A percentile compares a stretch with the other conserved stretches of the same genome.
Evolutionary conservation across 202 grass and related monocot genomes (phyloP).

Genomic region (Thinopyrum obtusiflorum): DNA sequence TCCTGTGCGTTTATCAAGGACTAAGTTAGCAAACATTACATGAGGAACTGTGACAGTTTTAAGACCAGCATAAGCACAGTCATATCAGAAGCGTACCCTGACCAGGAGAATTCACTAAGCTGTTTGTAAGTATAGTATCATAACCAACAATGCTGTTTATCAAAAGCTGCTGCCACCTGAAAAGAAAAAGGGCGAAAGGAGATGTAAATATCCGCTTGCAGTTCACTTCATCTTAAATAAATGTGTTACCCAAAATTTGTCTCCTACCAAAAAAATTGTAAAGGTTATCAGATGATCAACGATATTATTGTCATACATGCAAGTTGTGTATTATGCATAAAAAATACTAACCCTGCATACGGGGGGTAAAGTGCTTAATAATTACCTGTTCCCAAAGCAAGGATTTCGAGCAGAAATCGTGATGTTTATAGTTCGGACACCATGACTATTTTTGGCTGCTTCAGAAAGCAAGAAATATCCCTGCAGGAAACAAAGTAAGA

Average conservation of each 20-base stretch:
- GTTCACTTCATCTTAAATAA: neutral
- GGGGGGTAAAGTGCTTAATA: neutral
- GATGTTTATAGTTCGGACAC: constrained; percentile 71
- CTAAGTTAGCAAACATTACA: neutral
- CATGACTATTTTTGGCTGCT: constrained; percentile 79
- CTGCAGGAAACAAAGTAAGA: constrained; percentile 48
- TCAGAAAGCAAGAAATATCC: constrained; percentile 99
- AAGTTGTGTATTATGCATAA: neutral
- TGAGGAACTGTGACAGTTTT: constrained; percentile 4
- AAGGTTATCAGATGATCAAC: neutral
- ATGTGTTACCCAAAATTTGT: neutral
- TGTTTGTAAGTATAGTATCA: constrained; percentile 98
- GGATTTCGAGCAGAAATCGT: constrained; percentile 90
- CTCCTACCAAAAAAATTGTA: neutral
- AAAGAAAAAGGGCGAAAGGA: constrained; percentile 15
- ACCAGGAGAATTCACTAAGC: constrained; percentile 87
- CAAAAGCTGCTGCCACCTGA: constrained; percentile 97
- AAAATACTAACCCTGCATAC: too few relatives aligned
- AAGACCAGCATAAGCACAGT: constrained; percentile 9
- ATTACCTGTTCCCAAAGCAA: constrained; percentile 94
- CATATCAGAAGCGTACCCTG: constrained; percentile 53
- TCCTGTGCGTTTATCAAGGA: neutral
- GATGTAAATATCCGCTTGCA: neutral
- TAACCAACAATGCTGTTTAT: constrained; percentile 96
- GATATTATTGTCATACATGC: neutral